phyloP scores from a whole-genome alignment of 2,329 filamentous ascomycete species.

The Acarospora socialis region DNA sequence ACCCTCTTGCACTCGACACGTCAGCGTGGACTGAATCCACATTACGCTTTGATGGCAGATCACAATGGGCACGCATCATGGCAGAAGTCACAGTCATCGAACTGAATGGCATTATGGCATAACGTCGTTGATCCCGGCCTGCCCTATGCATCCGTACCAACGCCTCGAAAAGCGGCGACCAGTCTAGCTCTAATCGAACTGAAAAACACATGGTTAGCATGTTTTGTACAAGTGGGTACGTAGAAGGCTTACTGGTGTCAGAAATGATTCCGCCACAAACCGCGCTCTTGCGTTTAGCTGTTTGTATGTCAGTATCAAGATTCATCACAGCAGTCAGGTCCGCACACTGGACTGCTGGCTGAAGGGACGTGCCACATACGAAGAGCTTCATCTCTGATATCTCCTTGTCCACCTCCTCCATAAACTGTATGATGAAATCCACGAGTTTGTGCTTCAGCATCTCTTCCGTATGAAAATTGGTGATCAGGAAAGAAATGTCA shows the following conservation, averaged over 20 bases:
- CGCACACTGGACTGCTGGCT: conserved; percentile 3
- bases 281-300: conserved; percentile 91
- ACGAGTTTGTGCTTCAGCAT: conserved; percentile 99
- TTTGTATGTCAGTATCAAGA: conserved; percentile 20
- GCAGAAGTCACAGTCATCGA: no score
- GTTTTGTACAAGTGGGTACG: no score
- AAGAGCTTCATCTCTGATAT: conserved; percentile 99
- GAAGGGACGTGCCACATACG: conserved; percentile 41
- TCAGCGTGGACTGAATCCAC: no score
- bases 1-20: no score
- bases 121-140: no score
- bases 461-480: conserved; percentile 95
- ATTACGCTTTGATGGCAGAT: no score
- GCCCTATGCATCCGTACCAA: no score
- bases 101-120: no score
- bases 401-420: conserved; percentile 99
- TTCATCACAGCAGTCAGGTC: conserved; percentile 10
- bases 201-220: no score
- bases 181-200: no score
- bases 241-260: conserved; percentile 70
- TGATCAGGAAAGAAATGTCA: conserved; percentile 96
- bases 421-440: conserved; percentile 98
- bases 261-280: conserved; percentile 96
- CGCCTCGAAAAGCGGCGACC: no score
- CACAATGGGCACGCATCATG: no score